Percentiles rank a stretch among this genome's conserved stretches.
These are phyloP conservation scores for Volvox reticuliferus DNA, from an alignment of 139 green algal genomes.

Conservation along the genomic window DNA sequence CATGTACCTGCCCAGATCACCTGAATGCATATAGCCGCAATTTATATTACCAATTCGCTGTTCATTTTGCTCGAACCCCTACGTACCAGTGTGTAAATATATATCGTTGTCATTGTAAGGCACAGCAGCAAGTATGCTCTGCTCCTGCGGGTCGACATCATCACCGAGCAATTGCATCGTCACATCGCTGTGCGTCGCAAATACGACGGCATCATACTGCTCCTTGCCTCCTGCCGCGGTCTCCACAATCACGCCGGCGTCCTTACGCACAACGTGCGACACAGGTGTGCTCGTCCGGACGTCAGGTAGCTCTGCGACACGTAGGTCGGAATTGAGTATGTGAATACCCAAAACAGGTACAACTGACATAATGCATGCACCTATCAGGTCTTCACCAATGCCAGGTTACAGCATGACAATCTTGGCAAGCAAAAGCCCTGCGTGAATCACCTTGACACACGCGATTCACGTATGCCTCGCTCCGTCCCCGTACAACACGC, in stretches of 20 bases:
- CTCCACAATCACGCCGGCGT: constrained; percentile 26
- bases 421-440: neutral
- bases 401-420: too few species aligned
- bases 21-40: neutral
- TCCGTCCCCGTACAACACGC: constrained; percentile 90
- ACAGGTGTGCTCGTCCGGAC: constrained; percentile 74
- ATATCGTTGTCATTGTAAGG: constrained; percentile 91
- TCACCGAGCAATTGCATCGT: constrained; percentile 79
- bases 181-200: constrained; percentile 91
- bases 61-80: neutral
- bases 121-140: constrained; percentile 81
- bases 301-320: constrained; percentile 77
- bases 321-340: neutral
- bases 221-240: constrained; percentile 51
- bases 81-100: constrained; percentile 84
- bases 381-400: too few species aligned
- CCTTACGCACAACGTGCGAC: constrained; percentile 49
- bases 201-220: constrained; percentile 86
- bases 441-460: constrained; percentile 70
- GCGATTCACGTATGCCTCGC: constrained; percentile 82
- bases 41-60: neutral
- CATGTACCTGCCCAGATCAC: neutral
- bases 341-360: constrained; percentile 66
- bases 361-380: constrained; percentile 78
- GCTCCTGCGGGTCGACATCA: constrained; percentile 64